Conservation (phyloP, 805 yeast species). For the Lachancea mirantina region DNA sequence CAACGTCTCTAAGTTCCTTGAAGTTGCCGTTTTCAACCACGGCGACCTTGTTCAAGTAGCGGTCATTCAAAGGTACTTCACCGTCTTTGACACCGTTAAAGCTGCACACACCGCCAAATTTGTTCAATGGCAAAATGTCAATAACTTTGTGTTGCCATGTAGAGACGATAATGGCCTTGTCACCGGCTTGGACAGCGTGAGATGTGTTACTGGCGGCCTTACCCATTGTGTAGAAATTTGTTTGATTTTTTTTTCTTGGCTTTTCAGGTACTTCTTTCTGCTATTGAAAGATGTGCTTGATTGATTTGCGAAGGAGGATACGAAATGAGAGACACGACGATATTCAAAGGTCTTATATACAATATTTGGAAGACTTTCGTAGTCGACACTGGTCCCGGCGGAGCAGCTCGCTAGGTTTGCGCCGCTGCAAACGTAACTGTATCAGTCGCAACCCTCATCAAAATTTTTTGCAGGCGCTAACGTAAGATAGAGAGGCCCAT, state of each 20-base stretch:
- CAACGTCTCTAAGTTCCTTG: constrained; percentile 7
- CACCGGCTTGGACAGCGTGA: constrained; percentile 11
- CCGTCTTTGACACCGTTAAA: constrained; percentile 9
- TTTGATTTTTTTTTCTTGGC: background rate
- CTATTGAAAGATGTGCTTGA: too few relatives aligned
- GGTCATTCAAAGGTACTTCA: constrained; percentile 9
- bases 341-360: too few relatives aligned
- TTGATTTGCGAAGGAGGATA: too few relatives aligned
- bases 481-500: too few relatives aligned
- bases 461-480: too few relatives aligned
- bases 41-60: constrained; percentile 9
- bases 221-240: constrained; percentile 6
- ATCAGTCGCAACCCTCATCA: too few relatives aligned
- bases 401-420: too few relatives aligned
- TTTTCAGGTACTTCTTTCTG: too few relatives aligned
- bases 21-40: constrained; percentile 9
- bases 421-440: too few relatives aligned
- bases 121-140: constrained; percentile 7
- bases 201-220: constrained; percentile 9
- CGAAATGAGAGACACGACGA: too few relatives aligned
- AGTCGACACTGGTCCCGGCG: too few relatives aligned
- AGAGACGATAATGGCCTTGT: constrained; percentile 9
- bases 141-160: constrained; percentile 11
- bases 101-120: constrained; percentile 10
- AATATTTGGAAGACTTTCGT: too few relatives aligned